phyloP scores from a whole-genome alignment of 345 rosid species.

The Mangifera indica region DNA sequence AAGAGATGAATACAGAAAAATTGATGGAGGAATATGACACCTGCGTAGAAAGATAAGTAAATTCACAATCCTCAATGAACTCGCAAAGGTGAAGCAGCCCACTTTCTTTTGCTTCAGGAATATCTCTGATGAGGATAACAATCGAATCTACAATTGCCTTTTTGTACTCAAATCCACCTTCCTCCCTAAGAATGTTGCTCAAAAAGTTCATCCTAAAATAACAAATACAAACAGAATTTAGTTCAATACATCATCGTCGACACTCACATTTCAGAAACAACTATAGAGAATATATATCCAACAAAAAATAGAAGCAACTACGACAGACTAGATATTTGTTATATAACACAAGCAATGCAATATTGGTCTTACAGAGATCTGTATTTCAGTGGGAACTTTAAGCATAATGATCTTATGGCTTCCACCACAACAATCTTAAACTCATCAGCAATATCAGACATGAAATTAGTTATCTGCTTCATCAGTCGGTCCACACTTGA shows the following conservation, averaged over 20 bases:
- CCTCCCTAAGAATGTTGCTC: slow-evolving; percentile 98
- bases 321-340: neutral
- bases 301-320: neutral
- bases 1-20: slow-evolving; percentile 11
- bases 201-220: slow-evolving; percentile 90
- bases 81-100: slow-evolving; percentile 98
- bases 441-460: slow-evolving; percentile 99
- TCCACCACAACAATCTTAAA: slow-evolving; percentile 99
- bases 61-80: slow-evolving; percentile 99
- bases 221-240: slow-evolving; percentile 16
- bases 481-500: slow-evolving; percentile 96
- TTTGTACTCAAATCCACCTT: slow-evolving; percentile 99
- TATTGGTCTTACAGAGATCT: slow-evolving; percentile 73
- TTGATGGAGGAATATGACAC: slow-evolving; percentile 34
- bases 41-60: slow-evolving; percentile 98
- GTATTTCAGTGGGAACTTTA: slow-evolving; percentile 94
- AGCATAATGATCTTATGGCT: slow-evolving; percentile 93
- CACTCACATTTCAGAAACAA: neutral
- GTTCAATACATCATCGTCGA: neutral
- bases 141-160: slow-evolving; percentile 97
- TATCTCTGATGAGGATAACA: slow-evolving; percentile 93
- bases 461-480: slow-evolving; percentile 98
- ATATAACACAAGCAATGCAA: neutral
- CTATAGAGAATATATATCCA: neutral
- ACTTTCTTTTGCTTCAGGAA: slow-evolving; percentile 96